phyloP scores from a whole-genome alignment of 2,329 filamentous ascomycete species.

The Helotiales sp. region DNA sequence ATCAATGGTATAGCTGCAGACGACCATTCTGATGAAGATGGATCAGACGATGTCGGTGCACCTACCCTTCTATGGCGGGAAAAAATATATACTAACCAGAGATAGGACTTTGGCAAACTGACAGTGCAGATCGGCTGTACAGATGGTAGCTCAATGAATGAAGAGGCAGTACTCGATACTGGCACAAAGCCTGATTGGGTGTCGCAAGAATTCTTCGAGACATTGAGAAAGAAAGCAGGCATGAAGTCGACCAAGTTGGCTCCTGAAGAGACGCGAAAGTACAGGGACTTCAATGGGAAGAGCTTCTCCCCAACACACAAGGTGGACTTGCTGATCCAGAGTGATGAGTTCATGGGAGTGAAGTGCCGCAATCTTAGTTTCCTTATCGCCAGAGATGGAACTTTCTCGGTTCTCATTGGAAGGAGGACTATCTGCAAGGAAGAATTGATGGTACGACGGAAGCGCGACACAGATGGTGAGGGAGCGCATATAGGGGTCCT shows the following conservation, averaged over 20 bases:
- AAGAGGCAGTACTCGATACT: not conserved
- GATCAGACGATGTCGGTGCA: not conserved
- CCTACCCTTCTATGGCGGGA: not conserved
- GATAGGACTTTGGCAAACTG: not conserved
- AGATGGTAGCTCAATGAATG: not conserved
- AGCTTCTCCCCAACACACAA: not conserved
- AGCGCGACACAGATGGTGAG: not conserved
- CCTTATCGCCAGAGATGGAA: not conserved
- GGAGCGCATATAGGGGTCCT: not conserved
- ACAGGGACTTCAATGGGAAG: not conserved
- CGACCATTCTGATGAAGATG: not conserved
- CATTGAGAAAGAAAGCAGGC: not conserved
- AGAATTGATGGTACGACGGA: not conserved
- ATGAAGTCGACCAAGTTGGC: not conserved
- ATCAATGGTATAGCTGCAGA: not conserved
- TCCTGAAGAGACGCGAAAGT: not conserved
- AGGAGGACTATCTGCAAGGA: not conserved
- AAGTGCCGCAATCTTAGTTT: not conserved
- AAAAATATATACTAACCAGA: not conserved
- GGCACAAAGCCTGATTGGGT: not conserved
- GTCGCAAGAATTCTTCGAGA: not conserved
- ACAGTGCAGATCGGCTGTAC: not conserved
- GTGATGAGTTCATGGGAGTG: not conserved
- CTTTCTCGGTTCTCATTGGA: not conserved
- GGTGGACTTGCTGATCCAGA: not conserved